Percentiles rank a stretch among this genome's conserved stretches.
Conservation (phyloP, 805 yeast species). For the Wickerhamiella alocasiicola region DNA sequence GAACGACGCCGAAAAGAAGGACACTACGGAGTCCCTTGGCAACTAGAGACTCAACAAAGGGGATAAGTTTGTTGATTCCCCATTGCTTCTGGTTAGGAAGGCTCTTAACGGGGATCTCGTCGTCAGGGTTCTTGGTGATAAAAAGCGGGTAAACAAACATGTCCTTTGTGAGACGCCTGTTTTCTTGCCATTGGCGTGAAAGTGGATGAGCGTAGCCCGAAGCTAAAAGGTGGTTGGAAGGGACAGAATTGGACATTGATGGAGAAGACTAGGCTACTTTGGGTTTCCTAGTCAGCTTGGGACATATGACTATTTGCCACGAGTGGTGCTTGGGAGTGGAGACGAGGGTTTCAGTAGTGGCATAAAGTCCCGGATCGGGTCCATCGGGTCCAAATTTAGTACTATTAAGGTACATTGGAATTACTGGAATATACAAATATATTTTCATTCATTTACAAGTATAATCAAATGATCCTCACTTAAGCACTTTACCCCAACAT, state of each 20-base stretch:
- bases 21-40: slow-evolving; percentile 76
- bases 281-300: too few species aligned
- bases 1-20: slow-evolving; percentile 78
- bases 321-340: too few species aligned
- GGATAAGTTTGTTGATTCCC: slow-evolving; percentile 68
- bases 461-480: too few species aligned
- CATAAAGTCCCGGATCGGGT: too few species aligned
- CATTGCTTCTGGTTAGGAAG: slow-evolving; percentile 80
- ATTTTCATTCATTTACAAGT: too few species aligned
- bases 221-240: slow-evolving; percentile 48
- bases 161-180: slow-evolving; percentile 66
- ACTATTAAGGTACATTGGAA: too few species aligned
- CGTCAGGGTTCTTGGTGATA: slow-evolving; percentile 69
- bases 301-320: too few species aligned
- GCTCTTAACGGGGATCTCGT: slow-evolving; percentile 58
- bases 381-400: too few species aligned
- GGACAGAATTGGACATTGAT: neutral
- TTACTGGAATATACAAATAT: too few species aligned
- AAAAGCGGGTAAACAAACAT: slow-evolving; percentile 92
- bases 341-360: too few species aligned
- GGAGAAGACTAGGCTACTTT: neutral
- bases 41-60: slow-evolving; percentile 57
- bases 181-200: slow-evolving; percentile 82
- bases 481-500: too few species aligned
- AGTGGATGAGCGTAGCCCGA: slow-evolving; percentile 94